Percentiles rank a stretch among this genome's conserved stretches.
These are phyloP conservation scores for Nemania sp. DNA, from an alignment of 2,329 filamentous ascomycete species.

Conservation along the genomic window DNA sequence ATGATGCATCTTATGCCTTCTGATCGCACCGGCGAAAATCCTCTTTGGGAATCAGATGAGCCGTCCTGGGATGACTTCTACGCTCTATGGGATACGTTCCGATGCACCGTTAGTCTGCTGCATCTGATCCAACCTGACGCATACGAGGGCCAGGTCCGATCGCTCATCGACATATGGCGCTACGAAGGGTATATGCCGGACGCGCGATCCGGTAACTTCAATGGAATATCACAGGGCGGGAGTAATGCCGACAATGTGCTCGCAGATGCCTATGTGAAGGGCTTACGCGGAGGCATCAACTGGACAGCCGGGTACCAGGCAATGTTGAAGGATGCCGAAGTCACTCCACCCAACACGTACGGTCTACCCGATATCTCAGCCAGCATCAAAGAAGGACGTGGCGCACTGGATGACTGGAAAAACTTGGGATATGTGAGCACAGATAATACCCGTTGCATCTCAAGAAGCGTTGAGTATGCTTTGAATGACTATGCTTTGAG, in stretches of 20 bases:
- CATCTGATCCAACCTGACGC: slow-evolving; percentile 56
- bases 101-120: slow-evolving; percentile 56
- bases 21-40: slow-evolving; percentile 62
- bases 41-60: slow-evolving; percentile 55
- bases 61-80: slow-evolving; percentile 65
- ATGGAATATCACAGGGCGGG: slow-evolving; percentile 61
- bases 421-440: slow-evolving; percentile 59
- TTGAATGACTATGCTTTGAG: slow-evolving; percentile 61
- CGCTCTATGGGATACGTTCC: slow-evolving; percentile 59
- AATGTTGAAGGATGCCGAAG: slow-evolving; percentile 60
- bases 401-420: slow-evolving; percentile 63
- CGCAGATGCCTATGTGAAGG: slow-evolving; percentile 63
- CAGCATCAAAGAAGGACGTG: slow-evolving; percentile 59
- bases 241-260: slow-evolving; percentile 64
- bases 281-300: slow-evolving; percentile 49
- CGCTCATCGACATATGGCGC: slow-evolving; percentile 61
- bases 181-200: slow-evolving; percentile 58
- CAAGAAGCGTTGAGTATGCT: slow-evolving; percentile 59
- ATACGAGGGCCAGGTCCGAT: slow-evolving; percentile 58
- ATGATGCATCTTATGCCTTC: slow-evolving; percentile 65
- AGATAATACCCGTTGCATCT: slow-evolving; percentile 54
- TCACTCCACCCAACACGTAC: slow-evolving; percentile 53
- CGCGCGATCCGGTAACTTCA: slow-evolving; percentile 58
- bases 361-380: slow-evolving; percentile 55
- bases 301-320: slow-evolving; percentile 58